phyloP scores from a whole-genome alignment of 2,329 filamentous ascomycete genomes.

The Colletotrichum sidae region DNA sequence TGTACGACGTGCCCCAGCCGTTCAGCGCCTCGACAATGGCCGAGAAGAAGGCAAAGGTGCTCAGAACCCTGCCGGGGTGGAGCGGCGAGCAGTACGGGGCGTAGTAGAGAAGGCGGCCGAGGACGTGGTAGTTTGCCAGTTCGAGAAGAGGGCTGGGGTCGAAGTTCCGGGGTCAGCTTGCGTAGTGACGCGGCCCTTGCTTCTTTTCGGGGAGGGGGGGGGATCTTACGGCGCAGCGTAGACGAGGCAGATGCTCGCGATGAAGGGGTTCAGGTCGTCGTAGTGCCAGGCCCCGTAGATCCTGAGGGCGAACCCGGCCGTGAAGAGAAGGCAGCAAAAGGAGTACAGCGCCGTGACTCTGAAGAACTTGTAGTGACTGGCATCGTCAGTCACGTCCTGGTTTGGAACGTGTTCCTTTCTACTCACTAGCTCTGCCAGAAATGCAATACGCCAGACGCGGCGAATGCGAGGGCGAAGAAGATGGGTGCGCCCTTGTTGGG shows the following conservation, averaged over 20 bases:
- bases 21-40: conserved; percentile 60
- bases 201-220: too few species aligned
- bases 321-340: conserved; percentile 65
- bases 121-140: conserved; percentile 70
- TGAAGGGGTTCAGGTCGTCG: conserved; percentile 46
- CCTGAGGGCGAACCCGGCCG: conserved; percentile 63
- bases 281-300: conserved; percentile 48
- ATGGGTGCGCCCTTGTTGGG: conserved; percentile 60
- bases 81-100: conserved; percentile 68
- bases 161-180: background rate
- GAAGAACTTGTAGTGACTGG: conserved; percentile 67
- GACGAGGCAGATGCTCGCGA: conserved; percentile 49
- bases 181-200: background rate
- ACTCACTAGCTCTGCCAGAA: conserved; percentile 58
- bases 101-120: conserved; percentile 70
- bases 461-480: conserved; percentile 58
- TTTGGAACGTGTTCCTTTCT: conserved; percentile 39
- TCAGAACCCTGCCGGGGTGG: conserved; percentile 57
- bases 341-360: conserved; percentile 65
- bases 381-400: conserved; percentile 2
- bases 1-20: conserved; percentile 60
- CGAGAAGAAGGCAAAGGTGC: conserved; percentile 60
- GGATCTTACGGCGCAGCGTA: conserved; percentile 49
- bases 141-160: conserved; percentile 65
- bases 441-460: conserved; percentile 51